A percentile compares a stretch with the other conserved stretches of the same genome.
Evolutionary conservation across 805 yeast genomes (phyloP).

Genomic region (Saccharomycopsis sp.): DNA sequence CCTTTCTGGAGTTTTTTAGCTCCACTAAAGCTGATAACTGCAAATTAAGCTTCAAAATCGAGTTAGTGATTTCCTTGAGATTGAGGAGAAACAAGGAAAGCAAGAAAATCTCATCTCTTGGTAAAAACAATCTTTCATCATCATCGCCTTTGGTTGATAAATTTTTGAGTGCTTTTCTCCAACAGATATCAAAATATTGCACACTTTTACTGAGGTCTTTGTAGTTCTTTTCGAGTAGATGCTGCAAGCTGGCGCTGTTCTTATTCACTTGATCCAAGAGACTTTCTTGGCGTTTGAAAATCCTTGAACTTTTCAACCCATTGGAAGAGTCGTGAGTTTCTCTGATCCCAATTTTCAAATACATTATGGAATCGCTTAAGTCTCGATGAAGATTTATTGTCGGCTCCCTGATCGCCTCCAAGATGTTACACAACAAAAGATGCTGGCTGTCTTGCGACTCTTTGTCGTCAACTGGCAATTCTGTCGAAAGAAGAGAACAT

Average conservation of each 20-base stretch:
- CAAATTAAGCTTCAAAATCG: constrained; percentile 29
- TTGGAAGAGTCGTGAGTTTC: constrained; percentile 35
- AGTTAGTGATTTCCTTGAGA: constrained; percentile 34
- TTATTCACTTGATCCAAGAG: constrained; percentile 12
- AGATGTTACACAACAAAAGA: constrained; percentile 26
- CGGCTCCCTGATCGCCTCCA: constrained; percentile 29
- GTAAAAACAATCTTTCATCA: constrained; percentile 30
- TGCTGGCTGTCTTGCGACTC: constrained; percentile 22
- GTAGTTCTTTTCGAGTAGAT: constrained; percentile 26
- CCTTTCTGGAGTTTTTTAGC: constrained; percentile 29
- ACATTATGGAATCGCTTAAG: constrained; percentile 30
- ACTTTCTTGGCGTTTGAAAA: neutral
- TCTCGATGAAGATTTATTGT: constrained; percentile 30
- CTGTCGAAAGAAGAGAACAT: constrained; percentile 32
- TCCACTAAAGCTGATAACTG: constrained; percentile 28
- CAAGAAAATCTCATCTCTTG: constrained; percentile 44
- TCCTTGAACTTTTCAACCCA: neutral
- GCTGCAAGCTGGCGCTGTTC: constrained; percentile 18
- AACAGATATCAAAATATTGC: constrained; percentile 30
- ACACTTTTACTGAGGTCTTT: constrained; percentile 24
- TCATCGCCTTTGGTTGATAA: constrained; percentile 11
- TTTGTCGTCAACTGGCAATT: constrained; percentile 11
- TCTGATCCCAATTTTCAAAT: constrained; percentile 31
- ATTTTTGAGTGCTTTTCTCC: constrained; percentile 29
- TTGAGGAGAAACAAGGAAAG: constrained; percentile 45